These are phyloP conservation scores for Cunninghamia lanceolata DNA, from an alignment of 75 land plant species.

Conservation along the genomic window DNA sequence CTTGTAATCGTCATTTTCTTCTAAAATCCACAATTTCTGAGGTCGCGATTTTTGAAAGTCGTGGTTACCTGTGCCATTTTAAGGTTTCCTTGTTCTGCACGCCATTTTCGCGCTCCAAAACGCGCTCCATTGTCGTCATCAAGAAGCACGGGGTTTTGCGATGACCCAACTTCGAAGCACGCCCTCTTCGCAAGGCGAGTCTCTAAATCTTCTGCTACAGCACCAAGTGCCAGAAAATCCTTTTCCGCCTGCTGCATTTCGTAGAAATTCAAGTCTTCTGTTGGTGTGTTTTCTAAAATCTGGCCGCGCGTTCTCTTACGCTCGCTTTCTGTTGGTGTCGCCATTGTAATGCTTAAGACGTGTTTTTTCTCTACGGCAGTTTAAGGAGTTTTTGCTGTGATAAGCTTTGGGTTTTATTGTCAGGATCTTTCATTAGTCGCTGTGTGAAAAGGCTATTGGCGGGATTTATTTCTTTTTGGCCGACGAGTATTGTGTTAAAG, in stretches of 20 bases:
- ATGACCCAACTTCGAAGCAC: neutral
- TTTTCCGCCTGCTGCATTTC: neutral
- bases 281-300: neutral
- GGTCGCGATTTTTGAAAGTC: too few species aligned
- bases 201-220: neutral
- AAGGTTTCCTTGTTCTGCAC: neutral
- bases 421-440: too few species aligned
- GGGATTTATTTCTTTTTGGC: too few species aligned
- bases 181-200: neutral
- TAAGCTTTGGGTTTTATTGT: too few species aligned
- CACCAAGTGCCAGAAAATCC: too few species aligned
- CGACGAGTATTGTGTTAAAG: too few species aligned
- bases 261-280: neutral
- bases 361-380: too few species aligned
- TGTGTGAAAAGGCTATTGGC: too few species aligned
- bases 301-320: neutral
- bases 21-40: too few species aligned
- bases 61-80: too few species aligned
- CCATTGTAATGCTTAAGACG: neutral
- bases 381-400: too few species aligned
- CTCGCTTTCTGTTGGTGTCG: neutral
- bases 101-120: neutral
- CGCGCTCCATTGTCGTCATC: neutral
- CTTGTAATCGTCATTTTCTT: too few species aligned
- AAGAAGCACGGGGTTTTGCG: neutral